Base-by-base conservation (phyloP, 768 basidiomycete species). In the Clitopilus hobsonii region DNA sequence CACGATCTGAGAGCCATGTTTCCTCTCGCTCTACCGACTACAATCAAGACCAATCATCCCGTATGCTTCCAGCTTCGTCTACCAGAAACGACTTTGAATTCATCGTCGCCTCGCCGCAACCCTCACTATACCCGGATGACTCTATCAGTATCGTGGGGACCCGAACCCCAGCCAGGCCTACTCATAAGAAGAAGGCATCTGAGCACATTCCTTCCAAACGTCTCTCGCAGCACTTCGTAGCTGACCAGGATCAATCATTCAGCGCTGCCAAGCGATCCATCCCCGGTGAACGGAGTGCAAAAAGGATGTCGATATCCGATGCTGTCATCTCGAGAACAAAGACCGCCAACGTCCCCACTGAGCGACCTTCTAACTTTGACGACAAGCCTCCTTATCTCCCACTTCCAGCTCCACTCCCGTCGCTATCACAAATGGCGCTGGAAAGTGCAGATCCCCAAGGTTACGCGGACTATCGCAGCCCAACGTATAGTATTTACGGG, bases 401-500 rank as follows among this genome's bases (percentile, higher is more conserved):
- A 2, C 88, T 88, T 2, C 89, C 89, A 2, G 87, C 87, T 14
- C 78, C 83, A 20, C 65, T 89, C 38, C 89, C 88, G 10, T 88
- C 88, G 23, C 66, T 91, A 52, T 74, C 87, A 7, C 90, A 91
- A 69, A 88, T 91, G 88, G 89, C 79, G 49, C 65, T 91, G 63
- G 78, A 81, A 45, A 85, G 87, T 57, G 67, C 71, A 1, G 81
- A 87, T 54, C 79, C 81, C 4, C 80, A 84, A 52, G 83, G 76
- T 3, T 88, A 80, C 67, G 79, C 74, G 5, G 81, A 81, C 49
- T 91, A 91, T 57, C 76, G 83, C 57, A 89, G 89, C 62, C 88
- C 90, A 16, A 91, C 90, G 5, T 91, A 91, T 60, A 92, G 89
- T 65, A 81, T 92, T 54, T 91, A 87, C 63, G 86, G 86, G 36